Base-by-base conservation (phyloP, 1,284 basidiomycete genomes). In the Chondrostereum purpureum region DNA sequence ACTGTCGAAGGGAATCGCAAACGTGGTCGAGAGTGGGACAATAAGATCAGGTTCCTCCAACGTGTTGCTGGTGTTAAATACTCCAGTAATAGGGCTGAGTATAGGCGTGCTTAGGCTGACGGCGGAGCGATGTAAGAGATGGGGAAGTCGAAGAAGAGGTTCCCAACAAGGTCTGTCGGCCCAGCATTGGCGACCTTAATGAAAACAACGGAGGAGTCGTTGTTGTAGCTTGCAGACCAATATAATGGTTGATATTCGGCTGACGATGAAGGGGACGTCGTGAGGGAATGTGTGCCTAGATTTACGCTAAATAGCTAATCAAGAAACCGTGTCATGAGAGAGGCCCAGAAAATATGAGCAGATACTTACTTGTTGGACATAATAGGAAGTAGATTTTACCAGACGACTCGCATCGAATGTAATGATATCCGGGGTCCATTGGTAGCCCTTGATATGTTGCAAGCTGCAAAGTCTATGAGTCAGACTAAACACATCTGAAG, bases 361-460 rank as follows among this genome's bases (percentile, higher is more conserved):
- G n/a, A n/a, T 11, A 27, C 39, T 35, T 31, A 59, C 64, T 49
- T 65, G 55, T 53, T 68, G 65, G 11, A 61, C 57, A 49, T 63
- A 63, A 51, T 66, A 69, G 14, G 62, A 65, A 2, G 61, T 63
- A 6, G 60, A 65, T 47, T 59, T 64, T 39, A 67, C 63, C 39
- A 66, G 39, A 24, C 55, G 52, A 34, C 56, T 60, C 4, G 65
- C 60, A 51, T 68, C 63, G 50, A 64, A 69, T 21, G 62, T 64
- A 45, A 70, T 52, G 37, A 69, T 61, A 53, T 70, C 67, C 19
- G 68, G 68, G 17, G 65, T 69, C 67, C 68, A 70, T 50, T 69
- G 65, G 38, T 59, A 66, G 34, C 54, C 55, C 44, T 56, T 60
- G 49, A 68, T 63, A 44, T 69, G 63, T 46, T 67, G 57, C 45